Evolutionary conservation across 345 rosid species (phyloP), one percentile per base, ranked within the genome.

Genomic region (Populus ilicifolia): DNA sequence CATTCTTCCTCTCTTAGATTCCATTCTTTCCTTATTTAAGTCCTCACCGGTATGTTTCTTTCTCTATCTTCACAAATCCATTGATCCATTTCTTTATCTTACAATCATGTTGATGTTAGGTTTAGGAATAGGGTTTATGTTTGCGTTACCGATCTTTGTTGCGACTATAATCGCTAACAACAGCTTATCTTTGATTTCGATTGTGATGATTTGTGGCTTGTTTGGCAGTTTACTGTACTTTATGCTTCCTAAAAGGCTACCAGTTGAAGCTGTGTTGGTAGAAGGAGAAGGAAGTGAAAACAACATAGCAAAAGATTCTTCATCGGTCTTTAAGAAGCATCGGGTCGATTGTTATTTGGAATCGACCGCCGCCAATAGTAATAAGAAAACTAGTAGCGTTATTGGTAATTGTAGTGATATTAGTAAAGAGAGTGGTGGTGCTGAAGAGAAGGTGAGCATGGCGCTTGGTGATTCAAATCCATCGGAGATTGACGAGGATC

Each of bases 401-500:
- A 73, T 41, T 46, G 67, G 75, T 29, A 85, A 69, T 74, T 78
- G 64, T 75, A 73, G 82, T 68, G 75, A n/a, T 52, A 20, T 18
- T 35, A 62, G 63, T 67, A 73, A 62, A 29, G 54, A 25, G 78
- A 78, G 78, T 21, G 79, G 71, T 69, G 75, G 72, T 81, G 74
- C 54, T 29, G 66, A 48, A 17, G 74, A 39, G 12, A 1, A 21
- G 17, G 67, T 25, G 52, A 29, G 79, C 39, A 93, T 96, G 99
- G 90, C 92, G 84, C 80, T 88, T 33, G 97, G 97, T 67, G 84
- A 92, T 41, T 86, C 89, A 29, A 92, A 88, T 25, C 23, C 23
- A 54, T 89, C 86, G 68, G 97, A 93, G 66, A 96, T 96, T 70
- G 98, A 96, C 81, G 99, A 93, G 77, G 99, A 96, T 88, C 96